Evolutionary conservation across 768 basidiomycete genomes (phyloP).

Genomic region (Leccinellum albellum): DNA sequence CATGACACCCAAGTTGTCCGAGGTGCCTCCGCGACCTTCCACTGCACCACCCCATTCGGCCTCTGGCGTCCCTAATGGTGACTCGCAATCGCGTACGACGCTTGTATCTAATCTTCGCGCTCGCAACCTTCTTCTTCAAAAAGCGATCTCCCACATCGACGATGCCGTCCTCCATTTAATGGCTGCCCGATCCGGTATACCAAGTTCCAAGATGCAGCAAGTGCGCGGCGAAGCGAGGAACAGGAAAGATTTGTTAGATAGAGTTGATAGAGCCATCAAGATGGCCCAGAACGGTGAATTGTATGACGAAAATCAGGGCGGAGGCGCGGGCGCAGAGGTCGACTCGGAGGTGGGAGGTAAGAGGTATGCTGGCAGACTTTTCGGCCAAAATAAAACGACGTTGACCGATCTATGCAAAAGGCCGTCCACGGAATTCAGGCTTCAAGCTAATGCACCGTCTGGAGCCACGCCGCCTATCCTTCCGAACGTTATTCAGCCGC

Average conservation of each 20-base stretch:
- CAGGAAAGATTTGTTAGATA: constrained; percentile 30
- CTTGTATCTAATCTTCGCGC: constrained; percentile 30
- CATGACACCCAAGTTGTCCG: constrained; percentile 8
- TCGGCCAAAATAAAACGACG: constrained; percentile 2
- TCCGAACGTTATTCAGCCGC: background rate
- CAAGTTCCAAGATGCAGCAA: constrained; percentile 29
- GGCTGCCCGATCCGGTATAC: constrained; percentile 32
- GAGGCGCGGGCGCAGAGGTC: background rate
- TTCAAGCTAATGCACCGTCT: constrained; percentile 2
- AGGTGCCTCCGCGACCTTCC: constrained; percentile 23
- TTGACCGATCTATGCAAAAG: constrained; percentile 14
- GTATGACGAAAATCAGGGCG: constrained; percentile 3
- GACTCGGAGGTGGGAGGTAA: background rate
- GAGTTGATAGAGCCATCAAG: constrained; percentile 27
- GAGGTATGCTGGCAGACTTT: constrained; percentile 15
- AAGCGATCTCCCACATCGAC: constrained; percentile 31
- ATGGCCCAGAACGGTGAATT: constrained; percentile 24
- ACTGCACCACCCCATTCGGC: constrained; percentile 26
- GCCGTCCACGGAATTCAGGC: background rate
- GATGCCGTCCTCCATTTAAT: constrained; percentile 29
- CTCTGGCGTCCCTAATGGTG: constrained; percentile 11
- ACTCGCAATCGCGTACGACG: constrained; percentile 14
- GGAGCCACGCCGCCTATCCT: background rate
- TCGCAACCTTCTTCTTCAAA: constrained; percentile 30
- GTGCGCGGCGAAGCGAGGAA: constrained; percentile 29